Base-by-base conservation (phyloP, 2,329 filamentous ascomycete genomes). In the Trichoderma guizhouense region DNA sequence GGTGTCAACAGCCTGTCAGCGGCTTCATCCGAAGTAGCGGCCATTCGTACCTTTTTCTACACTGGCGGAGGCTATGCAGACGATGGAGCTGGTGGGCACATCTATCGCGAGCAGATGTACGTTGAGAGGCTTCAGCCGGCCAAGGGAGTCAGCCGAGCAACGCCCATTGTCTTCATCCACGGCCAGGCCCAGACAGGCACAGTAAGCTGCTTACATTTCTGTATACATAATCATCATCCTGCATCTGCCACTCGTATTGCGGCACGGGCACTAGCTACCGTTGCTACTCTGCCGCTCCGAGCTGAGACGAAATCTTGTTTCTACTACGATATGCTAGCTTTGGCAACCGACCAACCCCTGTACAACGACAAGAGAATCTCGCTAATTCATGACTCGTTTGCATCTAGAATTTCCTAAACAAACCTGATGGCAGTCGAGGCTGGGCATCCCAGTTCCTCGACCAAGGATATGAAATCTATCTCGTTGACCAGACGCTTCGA, bases 41-140 rank as follows among this genome's bases (percentile, higher is more conserved):
- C 74, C 21, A 74, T 76, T 55, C 78, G 78, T 53, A 74, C 73
- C 43, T 79, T 75, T 72, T 82, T 83, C 75, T 83, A 82, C 70
- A 76, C 80, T 7, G 82, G 82, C 36, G 82, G 82, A 6, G 72
- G 75, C 4, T 84, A 83, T 73, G 78, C 76, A 36, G 57, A 75
- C 32, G 75, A 80, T 61, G 76, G 74, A 14, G 69, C 74, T 2
- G 79, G 79, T 2, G 77, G 75, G 5, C 78, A 82, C 72, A 75
- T 79, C 55, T 75, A 79, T 26, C 77, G 77, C 32, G 81, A 82
- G 68, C 86, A 88, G 79, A 86, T 88, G 81, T 88, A 88, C 74
- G 85, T 88, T 32, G 87, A 88, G 79, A 81, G 81, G 70, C 79
- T 87, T 18, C 74, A 75, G 7, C 84, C 85, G 15, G 72, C 75